Evolutionary conservation across 1,284 basidiomycete species (phyloP).

Genomic region (Anthracocystis panici-leucophaei): DNA sequence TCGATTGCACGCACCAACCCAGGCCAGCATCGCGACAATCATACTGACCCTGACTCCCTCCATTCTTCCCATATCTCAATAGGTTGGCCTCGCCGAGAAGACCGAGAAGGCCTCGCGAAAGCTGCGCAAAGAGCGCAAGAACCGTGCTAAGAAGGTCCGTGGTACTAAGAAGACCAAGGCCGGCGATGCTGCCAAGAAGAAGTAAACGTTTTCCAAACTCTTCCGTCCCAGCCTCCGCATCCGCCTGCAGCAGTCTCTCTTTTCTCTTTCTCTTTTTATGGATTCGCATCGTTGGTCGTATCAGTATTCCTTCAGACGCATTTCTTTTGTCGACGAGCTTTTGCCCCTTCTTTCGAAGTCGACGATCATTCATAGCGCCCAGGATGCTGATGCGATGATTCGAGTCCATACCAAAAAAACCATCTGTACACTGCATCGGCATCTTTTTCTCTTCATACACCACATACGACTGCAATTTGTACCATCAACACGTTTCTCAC

Average conservation of each 20-base stretch:
- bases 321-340: slow-evolving; percentile 36
- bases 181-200: slow-evolving; percentile 62
- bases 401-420: slow-evolving; percentile 10
- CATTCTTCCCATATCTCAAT: not conserved
- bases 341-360: slow-evolving; percentile 54
- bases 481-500: slow-evolving; percentile 40
- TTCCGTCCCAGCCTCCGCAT: slow-evolving; percentile 6
- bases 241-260: slow-evolving; percentile 25
- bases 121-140: slow-evolving; percentile 99
- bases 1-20: not conserved
- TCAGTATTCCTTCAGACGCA: slow-evolving; percentile 6
- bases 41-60: not conserved
- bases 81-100: slow-evolving; percentile 81
- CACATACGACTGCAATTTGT: slow-evolving; percentile 40
- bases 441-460: slow-evolving; percentile 11
- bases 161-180: slow-evolving; percentile 73
- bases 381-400: slow-evolving; percentile 8
- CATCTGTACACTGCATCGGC: slow-evolving; percentile 26
- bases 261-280: slow-evolving; percentile 5
- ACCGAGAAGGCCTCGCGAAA: slow-evolving; percentile 93
- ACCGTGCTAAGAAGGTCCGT: slow-evolving; percentile 93
- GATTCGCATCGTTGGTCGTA: slow-evolving; percentile 10
- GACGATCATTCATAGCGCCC: slow-evolving; percentile 18
- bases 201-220: slow-evolving; percentile 45
- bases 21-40: not conserved